Conservation (phyloP, 176 grass and related monocot species). For the Aegilops tauschii region DNA sequence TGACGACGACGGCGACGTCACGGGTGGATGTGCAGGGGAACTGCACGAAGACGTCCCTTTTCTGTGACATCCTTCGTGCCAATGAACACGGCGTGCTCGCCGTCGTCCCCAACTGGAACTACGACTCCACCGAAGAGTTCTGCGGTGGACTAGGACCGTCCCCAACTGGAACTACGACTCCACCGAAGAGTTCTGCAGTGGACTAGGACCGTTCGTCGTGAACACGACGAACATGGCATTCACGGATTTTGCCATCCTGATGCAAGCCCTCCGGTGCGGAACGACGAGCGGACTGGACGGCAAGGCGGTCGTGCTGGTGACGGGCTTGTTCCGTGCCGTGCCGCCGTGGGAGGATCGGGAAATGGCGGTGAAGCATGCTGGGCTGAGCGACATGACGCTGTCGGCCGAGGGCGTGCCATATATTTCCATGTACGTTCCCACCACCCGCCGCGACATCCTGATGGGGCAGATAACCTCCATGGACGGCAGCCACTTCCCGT, state of each 20-base stretch:
- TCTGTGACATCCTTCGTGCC: conserved; percentile 32
- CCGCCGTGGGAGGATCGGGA: conserved; percentile 24
- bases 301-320: conserved; percentile 27
- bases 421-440: too few species aligned
- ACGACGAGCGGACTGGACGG: background rate
- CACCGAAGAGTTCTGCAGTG: too few species aligned
- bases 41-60: conserved; percentile 6
- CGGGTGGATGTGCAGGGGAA: too few species aligned
- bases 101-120: conserved; percentile 28
- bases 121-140: too few species aligned
- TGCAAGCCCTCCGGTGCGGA: conserved; percentile 22
- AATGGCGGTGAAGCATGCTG: too few species aligned
- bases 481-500: too few species aligned
- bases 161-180: too few species aligned
- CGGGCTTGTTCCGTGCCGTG: conserved; percentile 29
- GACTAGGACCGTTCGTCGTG: background rate
- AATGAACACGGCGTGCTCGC: background rate
- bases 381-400: too few species aligned
- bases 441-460: too few species aligned
- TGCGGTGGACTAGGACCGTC: too few species aligned
- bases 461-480: too few species aligned
- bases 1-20: background rate
- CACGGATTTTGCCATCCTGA: conserved; percentile 8
- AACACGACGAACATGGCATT: conserved; percentile 10
- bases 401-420: too few species aligned